phyloP scores from a whole-genome alignment of 2,329 filamentous ascomycete species.

The Acephala macrosclerotiorum region DNA sequence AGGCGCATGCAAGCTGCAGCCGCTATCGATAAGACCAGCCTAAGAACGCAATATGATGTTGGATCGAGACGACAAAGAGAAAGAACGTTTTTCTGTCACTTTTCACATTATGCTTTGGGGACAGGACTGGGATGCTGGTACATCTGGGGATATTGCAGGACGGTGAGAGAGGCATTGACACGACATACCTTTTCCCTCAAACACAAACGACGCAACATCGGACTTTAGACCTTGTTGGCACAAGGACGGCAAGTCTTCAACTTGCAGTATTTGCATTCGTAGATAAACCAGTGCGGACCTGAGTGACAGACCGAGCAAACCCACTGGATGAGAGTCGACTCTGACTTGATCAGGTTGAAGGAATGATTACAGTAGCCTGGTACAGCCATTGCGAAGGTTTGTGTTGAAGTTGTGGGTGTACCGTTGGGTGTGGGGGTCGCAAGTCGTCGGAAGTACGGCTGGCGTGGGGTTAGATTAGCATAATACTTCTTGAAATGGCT shows the following conservation, averaged over 20 bases:
- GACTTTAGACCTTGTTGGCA: conserved; percentile 41
- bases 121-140: conserved; percentile 1
- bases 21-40: background rate
- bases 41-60: background rate
- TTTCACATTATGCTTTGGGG: background rate
- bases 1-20: background rate
- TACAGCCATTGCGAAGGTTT: conserved; percentile 54
- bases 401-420: background rate
- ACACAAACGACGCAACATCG: conserved; percentile 1
- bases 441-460: background rate
- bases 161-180: background rate
- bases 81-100: background rate
- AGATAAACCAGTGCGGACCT: conserved; percentile 73
- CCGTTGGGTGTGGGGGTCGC: background rate
- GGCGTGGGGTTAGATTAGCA: conserved; percentile 13
- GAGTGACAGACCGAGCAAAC: conserved; percentile 69
- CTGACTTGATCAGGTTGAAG: conserved; percentile 72
- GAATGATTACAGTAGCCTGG: conserved; percentile 65
- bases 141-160: conserved; percentile 6
- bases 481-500: background rate
- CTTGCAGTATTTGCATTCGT: conserved; percentile 73
- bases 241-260: conserved; percentile 69
- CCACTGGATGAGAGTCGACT: conserved; percentile 71
- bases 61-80: background rate
- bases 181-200: background rate